A percentile compares a stretch with the other conserved stretches of the same genome.
Conservation (phyloP, 2,329 filamentous ascomycete genomes). For the Aspergillus sp. region DNA sequence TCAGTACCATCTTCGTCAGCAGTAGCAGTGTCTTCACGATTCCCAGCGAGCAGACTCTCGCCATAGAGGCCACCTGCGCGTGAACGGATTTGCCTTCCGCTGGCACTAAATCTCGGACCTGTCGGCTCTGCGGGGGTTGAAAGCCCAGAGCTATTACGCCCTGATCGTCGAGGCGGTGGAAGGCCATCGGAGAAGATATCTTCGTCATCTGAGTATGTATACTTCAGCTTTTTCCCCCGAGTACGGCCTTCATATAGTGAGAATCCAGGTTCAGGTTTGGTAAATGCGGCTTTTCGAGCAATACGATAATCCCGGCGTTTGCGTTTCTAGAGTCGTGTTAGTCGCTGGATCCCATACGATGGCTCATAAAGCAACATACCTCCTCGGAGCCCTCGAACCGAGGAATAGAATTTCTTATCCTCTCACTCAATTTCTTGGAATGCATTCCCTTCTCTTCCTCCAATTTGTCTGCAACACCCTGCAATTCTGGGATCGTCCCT, state of each 20-base stretch:
- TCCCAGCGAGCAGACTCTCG: constrained; percentile 56
- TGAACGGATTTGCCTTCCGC: constrained; percentile 74
- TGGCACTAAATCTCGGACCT: constrained; percentile 71
- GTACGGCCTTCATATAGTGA: constrained; percentile 96
- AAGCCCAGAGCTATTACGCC: constrained; percentile 65
- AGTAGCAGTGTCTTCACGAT: constrained; percentile 45
- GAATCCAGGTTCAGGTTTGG: constrained; percentile 82
- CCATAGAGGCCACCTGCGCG: constrained; percentile 57
- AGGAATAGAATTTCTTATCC: constrained; percentile 76
- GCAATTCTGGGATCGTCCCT: constrained; percentile 83
- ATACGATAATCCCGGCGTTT: constrained; percentile 89
- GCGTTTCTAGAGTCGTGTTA: constrained; percentile 65
- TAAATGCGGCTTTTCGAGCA: constrained; percentile 81
- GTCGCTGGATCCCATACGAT: constrained; percentile 6
- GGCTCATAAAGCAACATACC: constrained; percentile 49
- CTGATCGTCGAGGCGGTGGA: constrained; percentile 64
- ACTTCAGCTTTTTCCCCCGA: constrained; percentile 91
- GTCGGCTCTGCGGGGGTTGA: constrained; percentile 69
- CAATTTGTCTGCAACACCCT: constrained; percentile 71
- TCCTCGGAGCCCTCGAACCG: constrained; percentile 93
- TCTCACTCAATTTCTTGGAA: constrained; percentile 73
- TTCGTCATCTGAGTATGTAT: constrained; percentile 91
- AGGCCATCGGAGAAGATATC: constrained; percentile 63
- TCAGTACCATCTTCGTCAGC: constrained; percentile 43
- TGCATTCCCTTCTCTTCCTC: constrained; percentile 77